phyloP scores from a whole-genome alignment of 164 flowering plant genomes.

The grape (Vitis vinifera) region DNA sequence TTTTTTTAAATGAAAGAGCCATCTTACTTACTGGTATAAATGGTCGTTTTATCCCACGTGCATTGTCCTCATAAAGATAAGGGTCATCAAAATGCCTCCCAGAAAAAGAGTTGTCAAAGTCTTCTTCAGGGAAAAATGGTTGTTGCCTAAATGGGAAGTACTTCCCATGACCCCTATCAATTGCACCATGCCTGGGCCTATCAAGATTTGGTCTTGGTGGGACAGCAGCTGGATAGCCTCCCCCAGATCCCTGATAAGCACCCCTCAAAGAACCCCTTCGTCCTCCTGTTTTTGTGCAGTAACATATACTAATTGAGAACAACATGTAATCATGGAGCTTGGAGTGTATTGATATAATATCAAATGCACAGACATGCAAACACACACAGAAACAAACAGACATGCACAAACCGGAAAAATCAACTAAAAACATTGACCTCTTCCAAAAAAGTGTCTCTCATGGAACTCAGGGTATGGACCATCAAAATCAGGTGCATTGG shows the following conservation, averaged over 20 bases:
- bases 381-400: background rate
- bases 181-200: slow-evolving; percentile 38
- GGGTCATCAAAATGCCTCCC: slow-evolving; percentile 57
- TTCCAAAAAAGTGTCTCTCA: slow-evolving; percentile 36
- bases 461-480: slow-evolving; percentile 30
- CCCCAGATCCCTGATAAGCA: slow-evolving; percentile 22
- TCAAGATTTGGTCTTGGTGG: slow-evolving; percentile 37
- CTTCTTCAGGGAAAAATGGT: slow-evolving; percentile 48
- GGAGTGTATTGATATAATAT: no score
- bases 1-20: background rate
- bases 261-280: slow-evolving; percentile 49
- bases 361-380: background rate
- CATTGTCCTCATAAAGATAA: slow-evolving; percentile 40
- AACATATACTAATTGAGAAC: background rate
- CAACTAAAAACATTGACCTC: slow-evolving; percentile 27
- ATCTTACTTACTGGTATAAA: slow-evolving; percentile 41
- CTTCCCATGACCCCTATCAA: slow-evolving; percentile 34
- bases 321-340: background rate
- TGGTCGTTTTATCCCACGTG: slow-evolving; percentile 58
- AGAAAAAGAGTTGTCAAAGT: slow-evolving; percentile 35
- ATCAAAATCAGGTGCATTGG: slow-evolving; percentile 28
- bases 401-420: background rate
- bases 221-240: slow-evolving; percentile 22
- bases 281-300: slow-evolving; percentile 34
- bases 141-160: slow-evolving; percentile 35